Conservation (phyloP, 139 green algal species). For the Chlorokybus atmophyticus region DNA sequence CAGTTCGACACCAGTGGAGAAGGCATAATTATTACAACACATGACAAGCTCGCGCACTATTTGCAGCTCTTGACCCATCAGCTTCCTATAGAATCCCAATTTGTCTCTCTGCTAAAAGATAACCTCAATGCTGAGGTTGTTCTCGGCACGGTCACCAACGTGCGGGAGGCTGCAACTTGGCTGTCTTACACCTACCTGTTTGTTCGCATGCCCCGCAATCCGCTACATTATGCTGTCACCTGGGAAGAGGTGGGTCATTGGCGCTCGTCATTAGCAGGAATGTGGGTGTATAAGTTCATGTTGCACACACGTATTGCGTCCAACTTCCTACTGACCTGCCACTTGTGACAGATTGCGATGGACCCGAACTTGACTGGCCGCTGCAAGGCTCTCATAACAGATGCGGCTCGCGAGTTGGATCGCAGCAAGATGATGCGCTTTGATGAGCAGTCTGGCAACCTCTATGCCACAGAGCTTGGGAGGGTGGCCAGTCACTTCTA, state of each 20-base stretch:
- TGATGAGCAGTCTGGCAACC: constrained; percentile 68
- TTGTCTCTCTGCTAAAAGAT: constrained; percentile 62
- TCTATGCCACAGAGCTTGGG: constrained; percentile 88
- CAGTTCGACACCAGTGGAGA: constrained; percentile 71
- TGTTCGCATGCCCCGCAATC: constrained; percentile 79
- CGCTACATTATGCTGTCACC: constrained; percentile 77
- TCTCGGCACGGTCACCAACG: constrained; percentile 85
- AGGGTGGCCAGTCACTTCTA: constrained; percentile 87
- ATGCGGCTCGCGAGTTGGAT: constrained; percentile 55
- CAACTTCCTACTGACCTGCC: too few species aligned
- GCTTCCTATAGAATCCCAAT: constrained; percentile 43
- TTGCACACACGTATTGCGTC: too few species aligned
- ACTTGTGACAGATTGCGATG: constrained; percentile 20
- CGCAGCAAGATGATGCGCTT: constrained; percentile 73
- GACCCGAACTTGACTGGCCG: constrained; percentile 54
- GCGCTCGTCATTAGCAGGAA: background rate
- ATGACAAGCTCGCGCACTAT: constrained; percentile 92
- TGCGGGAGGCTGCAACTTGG: constrained; percentile 73
- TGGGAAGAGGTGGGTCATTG: constrained; percentile 61
- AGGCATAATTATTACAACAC: constrained; percentile 90
- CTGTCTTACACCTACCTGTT: constrained; percentile 92
- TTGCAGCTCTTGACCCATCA: constrained; percentile 81
- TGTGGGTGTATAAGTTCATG: too few species aligned
- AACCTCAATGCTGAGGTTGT: constrained; percentile 95
- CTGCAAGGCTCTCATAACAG: constrained; percentile 45